Conservation (phyloP, 2,329 filamentous ascomycete genomes). For the Chrysoporthe puriensis region DNA sequence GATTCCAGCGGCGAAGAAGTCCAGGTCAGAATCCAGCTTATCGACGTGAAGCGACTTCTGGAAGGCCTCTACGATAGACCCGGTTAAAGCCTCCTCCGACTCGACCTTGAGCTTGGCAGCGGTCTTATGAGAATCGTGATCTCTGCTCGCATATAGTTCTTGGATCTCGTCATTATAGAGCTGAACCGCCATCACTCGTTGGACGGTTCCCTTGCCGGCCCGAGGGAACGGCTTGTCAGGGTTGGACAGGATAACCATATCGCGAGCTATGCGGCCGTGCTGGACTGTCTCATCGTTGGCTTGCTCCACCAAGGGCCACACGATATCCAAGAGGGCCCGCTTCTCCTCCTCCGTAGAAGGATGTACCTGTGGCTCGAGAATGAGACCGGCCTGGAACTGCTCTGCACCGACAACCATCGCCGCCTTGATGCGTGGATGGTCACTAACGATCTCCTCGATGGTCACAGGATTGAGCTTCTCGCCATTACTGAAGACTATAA, state of each 20-base stretch:
- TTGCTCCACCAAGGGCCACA: constrained; percentile 23
- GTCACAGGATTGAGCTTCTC: constrained; percentile 39
- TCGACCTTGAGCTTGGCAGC: constrained; percentile 31
- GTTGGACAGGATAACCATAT: constrained; percentile 44
- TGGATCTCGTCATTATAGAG: constrained; percentile 50
- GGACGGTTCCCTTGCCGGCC: constrained; percentile 51
- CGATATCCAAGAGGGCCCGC: constrained; percentile 5
- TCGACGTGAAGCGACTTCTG: constrained; percentile 28
- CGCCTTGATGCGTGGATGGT: constrained; percentile 8
- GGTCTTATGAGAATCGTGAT: constrained; percentile 19
- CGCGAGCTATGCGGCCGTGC: constrained; percentile 49
- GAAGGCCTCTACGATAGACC: constrained; percentile 34
- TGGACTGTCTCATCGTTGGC: constrained; percentile 37
- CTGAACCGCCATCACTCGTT: constrained; percentile 43
- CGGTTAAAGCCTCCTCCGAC: constrained; percentile 32
- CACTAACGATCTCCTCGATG: constrained; percentile 31
- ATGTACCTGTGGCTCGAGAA: constrained; percentile 12
- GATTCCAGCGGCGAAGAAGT: constrained; percentile 45
- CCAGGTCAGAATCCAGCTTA: constrained; percentile 34
- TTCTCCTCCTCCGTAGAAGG: constrained; percentile 8
- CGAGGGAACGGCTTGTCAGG: constrained; percentile 48
- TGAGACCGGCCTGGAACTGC: constrained; percentile 21
- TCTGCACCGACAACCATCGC: constrained; percentile 17
- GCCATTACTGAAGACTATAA: constrained; percentile 39
- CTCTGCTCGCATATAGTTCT: constrained; percentile 42